Conservation (phyloP, 768 basidiomycete species). For the Gymnopilus junonius region DNA sequence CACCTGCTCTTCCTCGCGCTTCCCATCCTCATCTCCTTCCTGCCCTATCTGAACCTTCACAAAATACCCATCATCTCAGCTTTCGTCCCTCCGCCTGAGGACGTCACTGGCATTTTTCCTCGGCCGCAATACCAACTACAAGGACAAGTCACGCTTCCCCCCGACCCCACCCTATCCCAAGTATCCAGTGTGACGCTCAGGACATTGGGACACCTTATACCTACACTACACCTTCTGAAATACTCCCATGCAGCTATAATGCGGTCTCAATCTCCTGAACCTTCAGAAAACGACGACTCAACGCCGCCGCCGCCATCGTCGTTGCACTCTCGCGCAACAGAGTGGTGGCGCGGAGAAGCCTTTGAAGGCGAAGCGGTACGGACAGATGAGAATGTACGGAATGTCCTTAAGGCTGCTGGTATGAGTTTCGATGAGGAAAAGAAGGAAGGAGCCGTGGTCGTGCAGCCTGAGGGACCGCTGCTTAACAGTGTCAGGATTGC, state of each 20-base stretch:
- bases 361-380: conserved; percentile 55
- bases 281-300: neutral
- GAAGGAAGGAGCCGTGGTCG: conserved; percentile 20
- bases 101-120: conserved; percentile 15
- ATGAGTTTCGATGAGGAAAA: conserved; percentile 40
- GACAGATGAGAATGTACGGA: conserved; percentile 50
- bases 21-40: conserved; percentile 52
- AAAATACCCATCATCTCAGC: conserved; percentile 33
- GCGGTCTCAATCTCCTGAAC: conserved; percentile 36
- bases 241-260: conserved; percentile 60
- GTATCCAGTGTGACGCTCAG: conserved; percentile 30
- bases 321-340: conserved; percentile 47
- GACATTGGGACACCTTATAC: conserved; percentile 42
- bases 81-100: conserved; percentile 30
- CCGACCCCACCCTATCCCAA: conserved; percentile 27
- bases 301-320: conserved; percentile 9
- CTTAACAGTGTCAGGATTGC: conserved; percentile 37
- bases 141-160: conserved; percentile 23
- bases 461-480: conserved; percentile 33
- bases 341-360: conserved; percentile 64
- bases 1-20: conserved; percentile 61
- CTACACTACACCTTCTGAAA: conserved; percentile 57
- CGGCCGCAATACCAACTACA: conserved; percentile 24
- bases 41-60: conserved; percentile 39
- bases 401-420: conserved; percentile 49